These are phyloP conservation scores for Sugiyamaella xylanicola DNA, from an alignment of 1,139 yeast genomes.

Conservation along the genomic window DNA sequence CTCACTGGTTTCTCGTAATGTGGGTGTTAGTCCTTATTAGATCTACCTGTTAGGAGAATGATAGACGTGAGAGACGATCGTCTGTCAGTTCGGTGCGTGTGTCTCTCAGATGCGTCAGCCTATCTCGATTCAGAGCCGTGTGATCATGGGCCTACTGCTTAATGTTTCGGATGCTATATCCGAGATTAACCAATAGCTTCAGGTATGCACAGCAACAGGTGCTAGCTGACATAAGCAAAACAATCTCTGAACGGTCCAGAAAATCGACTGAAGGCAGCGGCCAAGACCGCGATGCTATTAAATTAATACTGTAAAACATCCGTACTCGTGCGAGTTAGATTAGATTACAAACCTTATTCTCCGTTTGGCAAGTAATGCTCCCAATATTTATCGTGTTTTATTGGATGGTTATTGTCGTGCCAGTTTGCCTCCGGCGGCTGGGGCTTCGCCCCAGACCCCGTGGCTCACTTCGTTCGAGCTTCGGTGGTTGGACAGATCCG, in stretches of 20 bases:
- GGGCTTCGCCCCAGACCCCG: too few relatives aligned
- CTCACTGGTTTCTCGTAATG: too few relatives aligned
- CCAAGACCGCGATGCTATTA: too few relatives aligned
- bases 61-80: background rate
- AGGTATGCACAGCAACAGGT: background rate
- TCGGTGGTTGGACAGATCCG: too few relatives aligned
- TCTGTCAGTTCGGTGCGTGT: background rate
- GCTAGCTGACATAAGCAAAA: background rate
- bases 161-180: background rate
- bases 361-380: too few relatives aligned
- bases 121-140: background rate
- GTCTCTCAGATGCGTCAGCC: background rate
- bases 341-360: background rate
- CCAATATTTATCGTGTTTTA: background rate
- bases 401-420: too few relatives aligned
- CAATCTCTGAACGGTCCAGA: background rate
- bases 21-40: background rate
- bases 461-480: too few relatives aligned
- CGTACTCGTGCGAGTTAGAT: background rate
- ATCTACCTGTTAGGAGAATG: background rate
- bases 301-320: too few relatives aligned
- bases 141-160: background rate
- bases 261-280: too few relatives aligned
- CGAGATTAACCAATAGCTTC: background rate
- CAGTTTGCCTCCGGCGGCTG: too few relatives aligned